Evolutionary conservation across 2,329 filamentous ascomycete species (phyloP), one percentile per base, ranked within the genome.

Genomic region (Dactylellina haptotyla): DNA sequence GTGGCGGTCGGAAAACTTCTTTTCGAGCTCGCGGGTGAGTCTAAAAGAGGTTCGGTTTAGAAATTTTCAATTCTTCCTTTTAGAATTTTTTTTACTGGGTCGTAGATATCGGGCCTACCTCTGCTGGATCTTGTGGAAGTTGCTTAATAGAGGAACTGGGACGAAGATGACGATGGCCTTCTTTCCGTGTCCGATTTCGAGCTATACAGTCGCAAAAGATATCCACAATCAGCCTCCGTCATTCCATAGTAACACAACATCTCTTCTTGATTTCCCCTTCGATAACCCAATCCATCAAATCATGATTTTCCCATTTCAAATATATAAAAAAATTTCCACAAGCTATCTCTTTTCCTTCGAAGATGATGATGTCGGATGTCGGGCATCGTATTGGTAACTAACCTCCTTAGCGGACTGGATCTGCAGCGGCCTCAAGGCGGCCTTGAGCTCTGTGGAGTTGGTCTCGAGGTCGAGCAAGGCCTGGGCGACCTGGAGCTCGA

Each of bases 101-200:
- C 50, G 18, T n/a, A 48, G 34, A 46, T 41, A 30, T 34, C 37
- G n/a, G 16, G 84, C 90, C 85, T 93, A 98, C 94, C 95, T 93
- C 88, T 98, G 95, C 89, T 99, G 95, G 83, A 97, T 92, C 83
- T 95, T 93, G 91, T 98, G 95, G 92, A 97, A 99, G 84, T 92
- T 92, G 84, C 90, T 87, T 84, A 99, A 92, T 85, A 96, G 92
- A 86, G 95, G 95, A 84, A 99, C 95, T 84, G 95, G 95, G 88
- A 99, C 95, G 91, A 99, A 99, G 91, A 99, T 96, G 88, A 97
- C 94, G 87, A 99, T 95, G 83, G 95, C 95, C 91, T 98, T 99
- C 90, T 97, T 97, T 90, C 95, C 95, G 88, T 98, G 93, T 88
- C 95, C 95, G 87, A 98, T 94, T 88, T 99, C 95, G 88, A 99